Percentiles rank a stretch among this genome's conserved stretches.
Conservation (phyloP, 2,329 filamentous ascomycete genomes). For the Colletotrichum tropicale region DNA sequence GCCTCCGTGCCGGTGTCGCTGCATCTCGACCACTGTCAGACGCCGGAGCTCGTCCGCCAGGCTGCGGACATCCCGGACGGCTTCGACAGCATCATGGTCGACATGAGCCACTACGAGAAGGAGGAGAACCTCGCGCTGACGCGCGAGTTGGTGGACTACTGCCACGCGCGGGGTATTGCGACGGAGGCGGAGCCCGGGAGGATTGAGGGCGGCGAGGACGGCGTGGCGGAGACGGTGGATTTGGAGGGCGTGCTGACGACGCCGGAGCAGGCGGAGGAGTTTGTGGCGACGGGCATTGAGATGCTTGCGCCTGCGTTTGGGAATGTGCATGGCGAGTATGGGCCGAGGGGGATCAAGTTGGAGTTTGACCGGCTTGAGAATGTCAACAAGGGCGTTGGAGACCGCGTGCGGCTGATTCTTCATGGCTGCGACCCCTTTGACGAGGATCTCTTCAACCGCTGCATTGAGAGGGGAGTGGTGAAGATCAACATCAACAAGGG, state of each 20-base stretch:
- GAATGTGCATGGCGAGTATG: constrained; percentile 78
- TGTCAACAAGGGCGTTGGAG: background rate
- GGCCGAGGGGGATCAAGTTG: constrained; percentile 63
- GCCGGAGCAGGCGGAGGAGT: constrained; percentile 71
- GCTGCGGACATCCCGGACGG: constrained; percentile 56
- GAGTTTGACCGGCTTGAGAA: constrained; percentile 51
- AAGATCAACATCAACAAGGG: constrained; percentile 64
- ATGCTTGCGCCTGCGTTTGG: constrained; percentile 78
- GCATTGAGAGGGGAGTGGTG: constrained; percentile 54
- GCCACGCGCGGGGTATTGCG: constrained; percentile 66
- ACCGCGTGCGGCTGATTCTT: constrained; percentile 39
- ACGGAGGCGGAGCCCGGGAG: constrained; percentile 73
- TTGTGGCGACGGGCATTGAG: constrained; percentile 74
- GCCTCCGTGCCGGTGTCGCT: constrained; percentile 65
- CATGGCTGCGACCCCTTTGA: constrained; percentile 63
- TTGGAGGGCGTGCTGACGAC: constrained; percentile 63
- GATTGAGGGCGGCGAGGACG: constrained; percentile 69
- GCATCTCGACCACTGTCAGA: constrained; percentile 71
- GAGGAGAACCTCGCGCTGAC: constrained; percentile 71
- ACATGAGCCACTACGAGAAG: constrained; percentile 76
- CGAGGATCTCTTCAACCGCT: constrained; percentile 50
- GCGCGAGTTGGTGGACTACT: constrained; percentile 63
- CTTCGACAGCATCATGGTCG: constrained; percentile 78
- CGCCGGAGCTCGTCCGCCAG: constrained; percentile 58
- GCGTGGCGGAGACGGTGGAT: constrained; percentile 64